Conservation (phyloP, 257 asterid species). For the Primulina eburnea region DNA sequence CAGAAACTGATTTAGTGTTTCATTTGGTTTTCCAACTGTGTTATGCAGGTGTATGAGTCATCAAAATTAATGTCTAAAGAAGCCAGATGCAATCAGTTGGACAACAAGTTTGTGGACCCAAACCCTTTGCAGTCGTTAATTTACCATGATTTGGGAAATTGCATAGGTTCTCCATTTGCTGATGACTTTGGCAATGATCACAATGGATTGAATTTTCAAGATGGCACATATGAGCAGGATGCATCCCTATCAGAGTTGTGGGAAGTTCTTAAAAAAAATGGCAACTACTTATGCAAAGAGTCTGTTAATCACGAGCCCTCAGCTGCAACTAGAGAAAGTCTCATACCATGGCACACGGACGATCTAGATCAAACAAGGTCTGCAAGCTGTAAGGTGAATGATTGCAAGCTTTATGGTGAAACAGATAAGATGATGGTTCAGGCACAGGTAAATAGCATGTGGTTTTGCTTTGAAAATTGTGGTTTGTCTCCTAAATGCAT, state of each 20-base stretch:
- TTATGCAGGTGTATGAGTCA: slow-evolving; percentile 40
- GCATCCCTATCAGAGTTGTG: slow-evolving; percentile 56
- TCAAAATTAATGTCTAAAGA: slow-evolving; percentile 26
- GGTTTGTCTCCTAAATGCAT: slow-evolving; percentile 14
- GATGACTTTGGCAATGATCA: slow-evolving; percentile 62
- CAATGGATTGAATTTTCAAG: slow-evolving; percentile 53
- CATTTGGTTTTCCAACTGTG: slow-evolving; percentile 6
- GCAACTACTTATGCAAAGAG: slow-evolving; percentile 31
- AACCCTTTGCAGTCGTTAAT: slow-evolving; percentile 19
- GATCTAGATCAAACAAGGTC: slow-evolving; percentile 21
- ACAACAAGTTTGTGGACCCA: slow-evolving; percentile 24
- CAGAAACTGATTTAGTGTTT: slow-evolving; percentile 12
- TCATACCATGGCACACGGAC: slow-evolving; percentile 16
- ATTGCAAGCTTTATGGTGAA: slow-evolving; percentile 4
- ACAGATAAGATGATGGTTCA: slow-evolving; percentile 20
- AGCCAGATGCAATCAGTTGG: slow-evolving; percentile 29
- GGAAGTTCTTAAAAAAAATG: slow-evolving; percentile 48
- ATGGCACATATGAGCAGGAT: slow-evolving; percentile 71
- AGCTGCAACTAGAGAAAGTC: slow-evolving; percentile 25
- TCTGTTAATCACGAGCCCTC: slow-evolving; percentile 23
- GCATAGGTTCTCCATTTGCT: slow-evolving; percentile 59
- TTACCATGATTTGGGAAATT: slow-evolving; percentile 33
- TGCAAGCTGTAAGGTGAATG: slow-evolving; percentile 23
- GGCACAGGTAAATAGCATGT: slow-evolving; percentile 28
- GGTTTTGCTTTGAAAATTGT: slow-evolving; percentile 7